Evolutionary conservation across 441 rosid species (phyloP), one percentile per base, ranked within the genome.

Genomic region (Populus hybrid): DNA sequence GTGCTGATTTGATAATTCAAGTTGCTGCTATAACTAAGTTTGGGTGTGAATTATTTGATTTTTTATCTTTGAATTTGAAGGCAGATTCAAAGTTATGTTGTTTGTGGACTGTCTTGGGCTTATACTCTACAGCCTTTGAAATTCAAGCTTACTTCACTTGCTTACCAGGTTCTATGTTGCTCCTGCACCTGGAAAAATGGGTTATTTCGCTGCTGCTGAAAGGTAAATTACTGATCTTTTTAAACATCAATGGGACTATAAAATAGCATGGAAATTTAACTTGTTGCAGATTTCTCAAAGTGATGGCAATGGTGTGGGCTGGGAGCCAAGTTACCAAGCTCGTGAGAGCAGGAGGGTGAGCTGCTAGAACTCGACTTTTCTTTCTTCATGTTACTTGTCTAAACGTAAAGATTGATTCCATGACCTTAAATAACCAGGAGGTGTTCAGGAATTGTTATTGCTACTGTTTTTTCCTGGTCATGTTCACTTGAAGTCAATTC

Each of bases 291-390:
- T 91, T 95, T 85, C 79, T 93, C 78, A 95, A 95, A 86, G 83
- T 95, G 75, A 88, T 95, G 92, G 98, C 98, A 53, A 91, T 95
- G 98, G 97, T 95, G 64, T 93, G 98, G 98, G 97, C 94, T 77
- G 96, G 98, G 81, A 95, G 98, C 87, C 98, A 95, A 82, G 97
- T 95, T 70, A 91, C 98, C 24, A 95, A 95, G 88, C 90, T 93
- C 75, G 69, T 87, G 66, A 87, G 98, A 85, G 93, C 93, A 68
- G 98, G 91, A 86, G 95, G 98, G 98, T 95, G 69, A 87, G 92
- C 75, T 82, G 53, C 89, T 79, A 57, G 21, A 80, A 65, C 69
- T 77, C 11, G 4, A 28, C 38, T 32, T 28, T 71, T n/a, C 74
- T 80, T 67, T 64, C 42, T 10, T 14, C 14, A n/a, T 34, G n/a